phyloP scores from a whole-genome alignment of 1,284 basidiomycete genomes.

The Ceratobasidium sp. region DNA sequence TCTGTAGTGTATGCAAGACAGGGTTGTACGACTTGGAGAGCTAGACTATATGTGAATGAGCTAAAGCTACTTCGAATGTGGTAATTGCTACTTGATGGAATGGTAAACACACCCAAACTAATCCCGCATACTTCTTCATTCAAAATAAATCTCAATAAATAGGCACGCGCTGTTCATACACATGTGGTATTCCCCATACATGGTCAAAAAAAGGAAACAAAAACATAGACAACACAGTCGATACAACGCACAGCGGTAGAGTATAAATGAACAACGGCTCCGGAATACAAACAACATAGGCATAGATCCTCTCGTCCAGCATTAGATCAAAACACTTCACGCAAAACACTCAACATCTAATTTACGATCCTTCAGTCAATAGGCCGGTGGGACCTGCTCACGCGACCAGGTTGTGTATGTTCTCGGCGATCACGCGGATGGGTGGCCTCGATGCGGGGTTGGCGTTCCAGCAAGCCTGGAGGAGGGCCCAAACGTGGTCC shows the following conservation, averaged over 20 bases:
- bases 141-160: no score
- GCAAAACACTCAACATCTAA: not conserved
- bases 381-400: not conserved
- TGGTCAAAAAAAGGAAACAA: not conserved
- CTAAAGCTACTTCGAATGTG: no score
- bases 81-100: no score
- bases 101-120: no score
- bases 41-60: no score
- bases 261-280: slow-evolving; percentile 5
- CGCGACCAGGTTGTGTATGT: not conserved
- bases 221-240: not conserved
- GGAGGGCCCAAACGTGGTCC: slow-evolving; percentile 29
- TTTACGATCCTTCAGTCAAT: no score
- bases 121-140: no score
- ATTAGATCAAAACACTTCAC: slow-evolving; percentile 3
- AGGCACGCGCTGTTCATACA: not conserved
- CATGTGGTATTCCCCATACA: slow-evolving; percentile 14
- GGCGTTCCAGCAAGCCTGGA: slow-evolving; percentile 38
- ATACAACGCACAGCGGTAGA: slow-evolving; percentile 10
- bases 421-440: slow-evolving; percentile 14
- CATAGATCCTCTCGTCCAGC: not conserved
- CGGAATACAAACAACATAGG: not conserved
- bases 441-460: slow-evolving; percentile 3
- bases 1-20: no score
- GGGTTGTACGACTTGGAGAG: no score